A percentile compares a stretch with the other conserved stretches of the same genome.
These are phyloP conservation scores for Acer saccharum DNA, from an alignment of 345 rosid genomes.

Conservation along the genomic window DNA sequence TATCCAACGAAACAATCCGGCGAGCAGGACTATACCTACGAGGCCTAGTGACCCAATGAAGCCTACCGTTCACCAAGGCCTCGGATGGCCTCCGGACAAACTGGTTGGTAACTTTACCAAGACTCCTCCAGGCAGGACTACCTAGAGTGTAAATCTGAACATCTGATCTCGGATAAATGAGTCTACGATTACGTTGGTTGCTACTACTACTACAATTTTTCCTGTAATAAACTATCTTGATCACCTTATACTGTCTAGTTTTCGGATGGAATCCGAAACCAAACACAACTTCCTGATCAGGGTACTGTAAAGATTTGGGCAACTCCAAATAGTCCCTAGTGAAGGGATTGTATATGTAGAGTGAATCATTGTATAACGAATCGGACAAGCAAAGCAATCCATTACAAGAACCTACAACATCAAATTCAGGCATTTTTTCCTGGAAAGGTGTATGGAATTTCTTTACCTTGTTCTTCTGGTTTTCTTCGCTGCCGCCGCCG, in stretches of 20 bases:
- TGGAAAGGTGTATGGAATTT: constrained; percentile 42
- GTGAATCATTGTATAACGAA: constrained; percentile 39
- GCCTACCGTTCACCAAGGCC: constrained; percentile 72
- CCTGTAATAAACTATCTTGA: constrained; percentile 59
- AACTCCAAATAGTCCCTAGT: constrained; percentile 43
- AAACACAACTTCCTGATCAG: constrained; percentile 52
- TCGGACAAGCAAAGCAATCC: constrained; percentile 62
- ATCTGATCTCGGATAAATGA: constrained; percentile 46
- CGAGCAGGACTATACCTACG: constrained; percentile 61
- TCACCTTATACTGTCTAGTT: constrained; percentile 57
- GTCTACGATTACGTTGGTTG: constrained; percentile 33
- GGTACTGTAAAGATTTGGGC: constrained; percentile 39
- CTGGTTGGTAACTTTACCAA: constrained; percentile 66
- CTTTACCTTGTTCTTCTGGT: constrained; percentile 34
- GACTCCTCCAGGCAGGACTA: constrained; percentile 59
- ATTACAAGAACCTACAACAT: constrained; percentile 59
- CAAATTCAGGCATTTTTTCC: constrained; percentile 47
- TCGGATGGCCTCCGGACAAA: constrained; percentile 60
- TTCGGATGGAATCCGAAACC: constrained; percentile 60
- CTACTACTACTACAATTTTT: constrained; percentile 11
- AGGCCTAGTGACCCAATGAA: constrained; percentile 78
- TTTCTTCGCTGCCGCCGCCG: neutral
- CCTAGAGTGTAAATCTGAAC: constrained; percentile 59
- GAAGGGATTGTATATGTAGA: constrained; percentile 62
- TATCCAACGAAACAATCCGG: constrained; percentile 70